A percentile compares a stretch with the other conserved stretches of the same genome.
phyloP scores from a whole-genome alignment of 805 yeast genomes.

The Yamadazyma philogaea region DNA sequence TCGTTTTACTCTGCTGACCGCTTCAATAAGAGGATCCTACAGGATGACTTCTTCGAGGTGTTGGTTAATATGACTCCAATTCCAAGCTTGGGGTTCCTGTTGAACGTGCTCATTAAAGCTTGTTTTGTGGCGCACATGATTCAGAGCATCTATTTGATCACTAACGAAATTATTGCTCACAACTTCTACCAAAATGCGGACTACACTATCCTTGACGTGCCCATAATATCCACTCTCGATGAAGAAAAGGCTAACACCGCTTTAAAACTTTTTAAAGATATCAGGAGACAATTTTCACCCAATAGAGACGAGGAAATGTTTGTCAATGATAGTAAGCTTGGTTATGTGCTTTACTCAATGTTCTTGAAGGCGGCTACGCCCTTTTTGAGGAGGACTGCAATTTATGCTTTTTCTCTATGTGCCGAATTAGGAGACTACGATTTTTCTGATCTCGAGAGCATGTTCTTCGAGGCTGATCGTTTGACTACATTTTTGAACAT shows the following conservation, averaged over 20 bases:
- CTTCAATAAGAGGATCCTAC: conserved; percentile 33
- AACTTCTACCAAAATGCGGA: conserved; percentile 22
- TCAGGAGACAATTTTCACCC: conserved; percentile 8
- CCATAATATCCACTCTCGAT: conserved; percentile 24
- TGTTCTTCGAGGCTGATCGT: conserved; percentile 50
- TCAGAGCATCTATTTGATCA: conserved; percentile 36
- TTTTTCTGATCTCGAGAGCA: conserved; percentile 16
- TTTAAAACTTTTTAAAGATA: conserved; percentile 23
- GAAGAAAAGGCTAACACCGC: conserved; percentile 20
- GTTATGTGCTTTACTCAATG: conserved; percentile 49
- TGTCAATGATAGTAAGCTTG: conserved; percentile 24
- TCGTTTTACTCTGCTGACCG: conserved; percentile 28
- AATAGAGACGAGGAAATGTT: conserved; percentile 15
- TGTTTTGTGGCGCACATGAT: conserved; percentile 54
- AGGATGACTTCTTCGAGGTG: conserved; percentile 51
- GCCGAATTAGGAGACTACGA: conserved; percentile 40
- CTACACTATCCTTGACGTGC: conserved; percentile 36
- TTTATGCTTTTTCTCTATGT: conserved; percentile 52
- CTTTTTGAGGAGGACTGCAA: conserved; percentile 59
- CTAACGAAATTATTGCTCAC: conserved; percentile 25
- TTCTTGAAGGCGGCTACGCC: conserved; percentile 57
- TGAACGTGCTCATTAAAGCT: conserved; percentile 45
- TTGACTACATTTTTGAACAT: conserved; percentile 50
- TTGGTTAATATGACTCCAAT: conserved; percentile 50
- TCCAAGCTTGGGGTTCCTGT: conserved; percentile 42